These are phyloP conservation scores for Paramecium biaurelia DNA, from an alignment of 73 alveolate species.

Conservation along the genomic window DNA sequence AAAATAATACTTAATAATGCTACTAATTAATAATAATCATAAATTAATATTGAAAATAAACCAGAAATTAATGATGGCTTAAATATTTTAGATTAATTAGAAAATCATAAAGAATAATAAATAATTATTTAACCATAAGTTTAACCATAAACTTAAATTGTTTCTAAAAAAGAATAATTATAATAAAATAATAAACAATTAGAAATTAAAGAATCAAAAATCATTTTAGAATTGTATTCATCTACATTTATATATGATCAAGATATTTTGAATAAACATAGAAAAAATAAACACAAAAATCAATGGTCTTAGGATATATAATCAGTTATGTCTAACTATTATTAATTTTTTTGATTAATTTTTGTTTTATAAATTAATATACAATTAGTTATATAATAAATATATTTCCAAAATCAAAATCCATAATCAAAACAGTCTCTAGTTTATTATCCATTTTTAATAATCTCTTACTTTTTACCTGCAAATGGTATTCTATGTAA, in stretches of 20 bases:
- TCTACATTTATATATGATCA: background rate
- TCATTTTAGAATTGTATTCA: background rate
- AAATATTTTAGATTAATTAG: background rate
- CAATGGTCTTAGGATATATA: background rate
- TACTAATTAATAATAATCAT: background rate
- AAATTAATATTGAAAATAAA: background rate
- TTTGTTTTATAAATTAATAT: background rate
- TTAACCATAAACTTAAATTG: background rate
- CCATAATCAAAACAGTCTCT: constrained; percentile 38
- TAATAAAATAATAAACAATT: background rate
- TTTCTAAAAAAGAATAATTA: background rate
- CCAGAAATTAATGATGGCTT: background rate
- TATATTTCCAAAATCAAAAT: background rate
- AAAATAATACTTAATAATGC: background rate
- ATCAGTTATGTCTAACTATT: background rate
- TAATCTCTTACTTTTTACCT: constrained; percentile 45
- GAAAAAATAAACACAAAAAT: background rate
- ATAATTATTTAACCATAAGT: background rate
- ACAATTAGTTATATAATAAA: background rate
- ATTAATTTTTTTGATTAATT: background rate
- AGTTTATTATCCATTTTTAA: constrained; percentile 27
- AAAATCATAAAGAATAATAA: background rate
- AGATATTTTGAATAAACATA: background rate
- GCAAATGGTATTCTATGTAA: constrained; percentile 67
- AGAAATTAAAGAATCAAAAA: background rate